Evolutionary conservation across 202 grass and related monocot species (phyloP).

Genomic region (Schoenoplectus triqueter): DNA sequence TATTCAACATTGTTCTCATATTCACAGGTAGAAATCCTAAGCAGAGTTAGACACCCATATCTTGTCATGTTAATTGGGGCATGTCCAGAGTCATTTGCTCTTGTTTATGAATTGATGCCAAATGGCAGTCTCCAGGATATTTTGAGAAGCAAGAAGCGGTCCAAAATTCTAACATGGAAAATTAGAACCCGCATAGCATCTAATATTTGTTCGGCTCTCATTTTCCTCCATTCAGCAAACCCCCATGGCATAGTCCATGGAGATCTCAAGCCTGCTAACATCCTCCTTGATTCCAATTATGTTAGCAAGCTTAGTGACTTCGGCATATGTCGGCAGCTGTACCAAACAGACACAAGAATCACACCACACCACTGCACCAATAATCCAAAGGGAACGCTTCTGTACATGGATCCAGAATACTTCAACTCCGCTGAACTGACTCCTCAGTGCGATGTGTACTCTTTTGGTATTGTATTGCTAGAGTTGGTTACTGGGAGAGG

Average conservation of each 20-base stretch:
- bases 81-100: slow-evolving; percentile 50
- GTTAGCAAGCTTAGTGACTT: background rate
- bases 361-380: background rate
- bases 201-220: background rate
- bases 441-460: background rate
- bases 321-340: background rate
- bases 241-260: background rate
- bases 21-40: slow-evolving; percentile 52
- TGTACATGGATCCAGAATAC: background rate
- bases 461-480: slow-evolving; percentile 1
- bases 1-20: background rate
- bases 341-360: background rate
- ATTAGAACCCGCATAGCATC: background rate
- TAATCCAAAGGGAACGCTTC: background rate
- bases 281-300: background rate
- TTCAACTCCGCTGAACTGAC: background rate
- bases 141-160: background rate
- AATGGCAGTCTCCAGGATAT: background rate
- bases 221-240: background rate
- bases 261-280: background rate
- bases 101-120: slow-evolving; percentile 41
- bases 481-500: slow-evolving; percentile 1
- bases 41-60: slow-evolving; percentile 68
- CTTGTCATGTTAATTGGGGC: slow-evolving; percentile 67
- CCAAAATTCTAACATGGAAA: background rate